Conservation (phyloP, 371 early-diverging fungal species). For the Phascolomyces articulosus region DNA sequence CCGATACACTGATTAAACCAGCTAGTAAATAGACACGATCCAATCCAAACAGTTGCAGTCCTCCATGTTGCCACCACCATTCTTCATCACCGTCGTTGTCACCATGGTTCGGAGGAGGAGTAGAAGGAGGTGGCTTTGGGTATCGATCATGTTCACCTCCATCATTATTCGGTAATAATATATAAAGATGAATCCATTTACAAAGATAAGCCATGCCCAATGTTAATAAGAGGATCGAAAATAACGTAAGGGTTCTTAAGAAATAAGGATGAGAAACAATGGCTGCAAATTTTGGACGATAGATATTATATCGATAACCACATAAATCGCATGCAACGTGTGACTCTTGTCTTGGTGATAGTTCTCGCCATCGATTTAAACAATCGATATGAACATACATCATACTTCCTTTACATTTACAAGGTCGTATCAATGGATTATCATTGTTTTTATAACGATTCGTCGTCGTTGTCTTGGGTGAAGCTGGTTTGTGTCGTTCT, state of each 20-base stretch:
- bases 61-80: too few relatives aligned
- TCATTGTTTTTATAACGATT: background rate
- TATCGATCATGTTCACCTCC: background rate
- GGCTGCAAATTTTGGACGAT: constrained; percentile 27
- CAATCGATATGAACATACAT: constrained; percentile 33
- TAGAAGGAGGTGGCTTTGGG: too few relatives aligned
- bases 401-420: constrained; percentile 35
- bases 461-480: constrained; percentile 6
- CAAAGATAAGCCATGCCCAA: constrained; percentile 19
- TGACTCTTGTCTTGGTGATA: constrained; percentile 29
- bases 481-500: background rate
- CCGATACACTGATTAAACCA: constrained; percentile 19
- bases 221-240: constrained; percentile 12
- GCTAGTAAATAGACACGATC: constrained; percentile 27
- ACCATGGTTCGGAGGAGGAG: too few relatives aligned
- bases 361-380: constrained; percentile 33
- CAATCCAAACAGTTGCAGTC: constrained; percentile 17
- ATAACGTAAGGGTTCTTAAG: constrained; percentile 14
- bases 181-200: constrained; percentile 19
- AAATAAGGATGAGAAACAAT: constrained; percentile 21
- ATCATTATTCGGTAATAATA: constrained; percentile 7
- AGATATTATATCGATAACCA: constrained; percentile 27
- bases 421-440: constrained; percentile 35
- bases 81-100: too few relatives aligned
- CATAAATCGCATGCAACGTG: constrained; percentile 29